Percentiles rank a stretch among this genome's conserved stretches.
Evolutionary conservation across 2,329 filamentous ascomycete species (phyloP).

Genomic region (Aspergillus sojae): DNA sequence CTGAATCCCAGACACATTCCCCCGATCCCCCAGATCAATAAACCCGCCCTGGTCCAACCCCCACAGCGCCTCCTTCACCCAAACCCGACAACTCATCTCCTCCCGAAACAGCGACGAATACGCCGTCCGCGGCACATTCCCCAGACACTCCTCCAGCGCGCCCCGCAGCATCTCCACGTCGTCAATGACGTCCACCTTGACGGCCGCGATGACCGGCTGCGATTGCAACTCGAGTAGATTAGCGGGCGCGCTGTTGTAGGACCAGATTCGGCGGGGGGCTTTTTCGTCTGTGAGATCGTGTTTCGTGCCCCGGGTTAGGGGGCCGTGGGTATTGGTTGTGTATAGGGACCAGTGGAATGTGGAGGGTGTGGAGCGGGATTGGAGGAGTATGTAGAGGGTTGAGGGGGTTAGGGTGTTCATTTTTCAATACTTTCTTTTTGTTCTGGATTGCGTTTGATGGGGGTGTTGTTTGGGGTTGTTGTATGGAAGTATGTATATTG

Average conservation of each 20-base stretch:
- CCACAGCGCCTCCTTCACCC: conserved; percentile 4
- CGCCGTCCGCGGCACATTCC: not conserved
- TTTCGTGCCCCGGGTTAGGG: not conserved
- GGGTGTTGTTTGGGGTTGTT: no score
- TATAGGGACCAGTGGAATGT: not conserved
- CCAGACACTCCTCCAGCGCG: not conserved
- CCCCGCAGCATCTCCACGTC: not conserved
- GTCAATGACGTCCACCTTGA: not conserved
- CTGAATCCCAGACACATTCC: conserved; percentile 15
- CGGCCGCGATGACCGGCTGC: not conserved
- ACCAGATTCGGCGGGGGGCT: not conserved
- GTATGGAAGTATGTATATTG: no score
- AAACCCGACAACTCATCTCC: not conserved
- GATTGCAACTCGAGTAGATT: not conserved
- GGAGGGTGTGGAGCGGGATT: not conserved
- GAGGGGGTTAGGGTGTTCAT: not conserved
- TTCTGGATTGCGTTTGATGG: not conserved
- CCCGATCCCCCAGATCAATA: not conserved
- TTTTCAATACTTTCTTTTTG: not conserved
- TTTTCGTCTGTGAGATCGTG: not conserved
- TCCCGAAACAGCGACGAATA: not conserved
- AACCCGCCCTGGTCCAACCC: not conserved
- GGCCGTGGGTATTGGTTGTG: not conserved
- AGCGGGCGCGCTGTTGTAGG: not conserved
- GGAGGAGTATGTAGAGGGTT: not conserved